phyloP scores from a whole-genome alignment of 805 yeast species.

The Grigorovia yakushimaensis region DNA sequence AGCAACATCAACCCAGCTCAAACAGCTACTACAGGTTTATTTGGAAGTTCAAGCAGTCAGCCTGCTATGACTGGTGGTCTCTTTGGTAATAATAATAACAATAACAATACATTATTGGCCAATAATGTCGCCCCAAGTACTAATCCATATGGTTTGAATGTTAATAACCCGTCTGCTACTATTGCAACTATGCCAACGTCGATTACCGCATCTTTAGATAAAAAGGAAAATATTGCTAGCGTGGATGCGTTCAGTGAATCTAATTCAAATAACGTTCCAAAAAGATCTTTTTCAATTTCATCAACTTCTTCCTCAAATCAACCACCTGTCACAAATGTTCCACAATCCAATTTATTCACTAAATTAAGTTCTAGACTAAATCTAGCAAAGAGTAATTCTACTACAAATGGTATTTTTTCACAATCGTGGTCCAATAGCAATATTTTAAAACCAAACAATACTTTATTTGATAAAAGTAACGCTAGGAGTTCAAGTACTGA shows the following conservation, averaged over 20 bases:
- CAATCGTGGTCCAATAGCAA: conserved; percentile 13
- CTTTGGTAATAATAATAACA: conserved; percentile 5
- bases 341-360: conserved; percentile 26
- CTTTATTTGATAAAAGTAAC: conserved; percentile 4
- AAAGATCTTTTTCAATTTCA: conserved; percentile 14
- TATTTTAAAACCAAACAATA: neutral
- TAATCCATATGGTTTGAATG: conserved; percentile 28
- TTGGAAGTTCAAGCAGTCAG: conserved; percentile 8
- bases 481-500: neutral
- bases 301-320: conserved; percentile 6
- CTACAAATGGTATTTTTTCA: conserved; percentile 32
- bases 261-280: neutral
- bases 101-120: neutral
- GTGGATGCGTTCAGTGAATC: neutral
- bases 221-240: conserved; percentile 4
- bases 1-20: conserved; percentile 4
- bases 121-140: conserved; percentile 1
- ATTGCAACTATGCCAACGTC: conserved; percentile 32
- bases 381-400: conserved; percentile 18
- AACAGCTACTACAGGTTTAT: conserved; percentile 5
- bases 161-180: conserved; percentile 19
- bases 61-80: conserved; percentile 4
- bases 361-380: conserved; percentile 31
- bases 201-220: conserved; percentile 26
- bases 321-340: conserved; percentile 15